phyloP scores from a whole-genome alignment of 805 yeast genomes.

The Candida hungchunana region DNA sequence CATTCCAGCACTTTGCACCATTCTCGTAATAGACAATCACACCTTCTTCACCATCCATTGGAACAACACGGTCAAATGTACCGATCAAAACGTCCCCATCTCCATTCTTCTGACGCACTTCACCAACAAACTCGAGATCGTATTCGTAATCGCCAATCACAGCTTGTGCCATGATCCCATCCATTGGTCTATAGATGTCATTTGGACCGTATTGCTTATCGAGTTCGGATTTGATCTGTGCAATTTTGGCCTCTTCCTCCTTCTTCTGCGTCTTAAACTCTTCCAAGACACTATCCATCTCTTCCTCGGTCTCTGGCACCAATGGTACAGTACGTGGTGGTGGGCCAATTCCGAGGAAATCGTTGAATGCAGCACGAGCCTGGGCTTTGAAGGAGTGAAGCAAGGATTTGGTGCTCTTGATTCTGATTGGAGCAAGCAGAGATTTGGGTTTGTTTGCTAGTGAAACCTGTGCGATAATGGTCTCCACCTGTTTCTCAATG shows the following conservation, averaged over 20 bases:
- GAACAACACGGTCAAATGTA: constrained; percentile 23
- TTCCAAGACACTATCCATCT: constrained; percentile 8
- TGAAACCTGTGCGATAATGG: too few relatives aligned
- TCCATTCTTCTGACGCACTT: constrained; percentile 52
- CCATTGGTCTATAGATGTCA: constrained; percentile 59
- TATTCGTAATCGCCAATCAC: constrained; percentile 70
- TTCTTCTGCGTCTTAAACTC: constrained; percentile 9
- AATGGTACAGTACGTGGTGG: constrained; percentile 10
- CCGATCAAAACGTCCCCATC: constrained; percentile 52
- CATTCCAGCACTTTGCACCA: constrained; percentile 93
- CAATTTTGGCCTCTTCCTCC: constrained; percentile 3
- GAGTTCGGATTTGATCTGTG: constrained; percentile 8
- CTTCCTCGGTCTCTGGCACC: constrained; percentile 17
- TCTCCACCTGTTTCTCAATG: not conserved
- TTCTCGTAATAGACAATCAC: constrained; percentile 39
- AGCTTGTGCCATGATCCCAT: constrained; percentile 42
- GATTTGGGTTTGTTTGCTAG: too few relatives aligned
- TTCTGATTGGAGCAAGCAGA: constrained; percentile 1
- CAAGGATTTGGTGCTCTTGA: constrained; percentile 4
- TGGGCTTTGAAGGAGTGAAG: constrained; percentile 11
- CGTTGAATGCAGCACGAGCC: constrained; percentile 14
- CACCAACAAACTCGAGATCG: constrained; percentile 52
- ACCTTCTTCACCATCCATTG: constrained; percentile 30
- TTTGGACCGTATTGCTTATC: constrained; percentile 49
- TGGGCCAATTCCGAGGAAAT: constrained; percentile 20